Evolutionary conservation across 192 early-diverging fungal genomes (phyloP).

Genomic region (Physocladia obscura): DNA sequence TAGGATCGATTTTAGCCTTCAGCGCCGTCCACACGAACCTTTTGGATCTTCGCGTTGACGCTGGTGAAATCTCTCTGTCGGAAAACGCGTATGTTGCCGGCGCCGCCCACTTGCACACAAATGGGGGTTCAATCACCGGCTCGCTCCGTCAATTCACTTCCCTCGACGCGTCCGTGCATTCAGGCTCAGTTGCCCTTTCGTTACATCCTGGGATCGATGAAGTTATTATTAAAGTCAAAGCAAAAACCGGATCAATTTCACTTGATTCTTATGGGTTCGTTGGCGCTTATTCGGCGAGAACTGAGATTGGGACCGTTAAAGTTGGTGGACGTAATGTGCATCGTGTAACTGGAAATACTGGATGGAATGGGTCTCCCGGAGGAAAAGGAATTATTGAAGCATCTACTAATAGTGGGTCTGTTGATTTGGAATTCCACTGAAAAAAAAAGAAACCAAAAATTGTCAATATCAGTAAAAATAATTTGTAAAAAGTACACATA

Average conservation of each 20-base stretch:
- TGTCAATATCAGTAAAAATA: background rate
- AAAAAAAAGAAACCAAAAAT: too few relatives aligned
- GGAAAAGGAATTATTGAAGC: background rate
- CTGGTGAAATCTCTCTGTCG: background rate
- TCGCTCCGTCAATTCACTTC: background rate
- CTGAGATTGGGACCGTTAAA: background rate
- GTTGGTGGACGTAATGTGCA: slow-evolving; percentile 1
- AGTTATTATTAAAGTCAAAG: background rate
- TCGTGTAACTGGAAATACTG: background rate
- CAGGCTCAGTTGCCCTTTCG: background rate
- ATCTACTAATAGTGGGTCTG: background rate
- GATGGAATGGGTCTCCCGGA: background rate
- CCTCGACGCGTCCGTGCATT: background rate
- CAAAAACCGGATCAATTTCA: slow-evolving; percentile 1
- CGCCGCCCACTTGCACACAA: background rate
- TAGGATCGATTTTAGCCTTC: background rate
- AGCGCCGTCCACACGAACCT: background rate
- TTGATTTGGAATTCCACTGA: too few relatives aligned
- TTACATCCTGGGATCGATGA: background rate
- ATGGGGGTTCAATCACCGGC: background rate
- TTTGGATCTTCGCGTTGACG: background rate
- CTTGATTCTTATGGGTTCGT: background rate
- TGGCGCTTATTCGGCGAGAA: background rate
- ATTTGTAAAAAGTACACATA: background rate
- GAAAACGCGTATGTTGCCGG: background rate